These are phyloP conservation scores for Prunus persica DNA, from an alignment of 306 rosid genomes.

Conservation along the genomic window Prunus_persica_NCBIv2 NC_034016.1:15913501-15914000, in stretches of 20 bases:
- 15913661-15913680: constrained; percentile 86
- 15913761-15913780: neutral
- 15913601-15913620: constrained; percentile 52
- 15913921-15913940: neutral
- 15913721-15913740: neutral
- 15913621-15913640: constrained; percentile 72
- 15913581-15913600: neutral
- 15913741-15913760: neutral
- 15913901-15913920: neutral
- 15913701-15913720: constrained; percentile 45
- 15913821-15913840: neutral
- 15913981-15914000: too few species aligned
- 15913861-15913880: neutral
- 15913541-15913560: neutral
- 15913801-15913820: neutral
- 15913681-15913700: constrained; percentile 63
- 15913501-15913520: neutral
- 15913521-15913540: too few species aligned
- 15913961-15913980: too few species aligned
- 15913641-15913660: constrained; percentile 91
- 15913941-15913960: too few species aligned
- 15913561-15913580: neutral
- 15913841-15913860: neutral
- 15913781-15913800: neutral
- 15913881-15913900: neutral